Evolutionary conservation across 225 moss, liverwort and hornwort species (phyloP), one percentile per base, ranked within the genome.

Genomic region (Pleurozium schreberi): DNA sequence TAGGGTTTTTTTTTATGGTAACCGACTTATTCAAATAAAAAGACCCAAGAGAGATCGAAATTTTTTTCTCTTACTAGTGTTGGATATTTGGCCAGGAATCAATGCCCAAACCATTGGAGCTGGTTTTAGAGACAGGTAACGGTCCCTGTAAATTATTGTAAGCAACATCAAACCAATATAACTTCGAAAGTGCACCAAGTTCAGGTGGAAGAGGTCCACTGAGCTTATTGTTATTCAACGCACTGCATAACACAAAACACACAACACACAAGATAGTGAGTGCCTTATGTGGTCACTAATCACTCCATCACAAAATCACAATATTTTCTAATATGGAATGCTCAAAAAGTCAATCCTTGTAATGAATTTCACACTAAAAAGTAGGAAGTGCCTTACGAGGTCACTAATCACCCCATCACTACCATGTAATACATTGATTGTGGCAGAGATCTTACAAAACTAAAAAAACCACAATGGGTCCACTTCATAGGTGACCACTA

Each of bases 11-110:
- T 23, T 53, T 15, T 23, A 53, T 78, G 55, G 23, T 55, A 78
- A 36, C 15, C 53, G 53, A 38, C 14, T 53, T 13, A 38, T 16
- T 17, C 16, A 10, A 17, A 16, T 1, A 11, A 42, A 59, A 17
- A 58, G 28, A 57, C 31, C 5, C 4, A 28, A 30, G 33, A 73
- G 38, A 43, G 63, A 27, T 38, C 31, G 34, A 25, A 5, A 28
- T 14, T 50, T 5, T n/a, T n/a, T n/a, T n/a, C 6, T 89, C 93
- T 88, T 89, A 93, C 93, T 91, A 95, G 87, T 98, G 97, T 67
- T 78, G 49, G 62, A 93, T 90, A 11, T 7, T 27, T 31, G 89
- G 89, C 87, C 95, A 87, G 28, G 52, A 90, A 47, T 98, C 97
- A 50, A 98, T 87, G 64, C 98, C 98, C 50, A 95, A 17, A 2